Base-by-base conservation (phyloP, 805 yeast genomes). In the Metschnikowia reukaufii region DNA sequence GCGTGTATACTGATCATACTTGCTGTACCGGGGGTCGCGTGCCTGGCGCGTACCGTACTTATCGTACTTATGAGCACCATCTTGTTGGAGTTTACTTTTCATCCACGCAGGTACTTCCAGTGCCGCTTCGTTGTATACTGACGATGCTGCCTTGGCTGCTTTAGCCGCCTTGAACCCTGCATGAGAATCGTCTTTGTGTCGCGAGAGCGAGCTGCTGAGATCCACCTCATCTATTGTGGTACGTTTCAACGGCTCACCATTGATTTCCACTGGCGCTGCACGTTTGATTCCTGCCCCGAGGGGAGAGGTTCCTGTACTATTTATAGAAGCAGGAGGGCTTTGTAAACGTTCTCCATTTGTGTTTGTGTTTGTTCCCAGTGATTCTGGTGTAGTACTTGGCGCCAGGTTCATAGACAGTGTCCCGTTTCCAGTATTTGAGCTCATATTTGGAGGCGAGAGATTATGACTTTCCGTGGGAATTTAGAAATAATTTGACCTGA, bases 41-140 rank as follows among this genome's bases (percentile, higher is more conserved):
- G 42, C 17, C 1, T 47, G 47, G 15, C 57, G 33, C 17, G 42
- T 50, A 6, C 75, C 76, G 51, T 72, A 72, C 51, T 69, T 68
- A 45, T 67, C 76, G 55, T 72, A 72, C 51, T 70, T 72, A 38
- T 60, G 57, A 2, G 52, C 46, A 8, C 54, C 55, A 36, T 57
- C 61, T 16, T 54, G 54, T 9, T 49, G 56, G 17, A 54, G 55
- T 17, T 52, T 51, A 34, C 61, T 57, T 47, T 64, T 66, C 62
- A 70, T 58, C 77, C 77, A 72, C 2, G 72, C 73, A 2, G 77
- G 77, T 4, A 58, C 50, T 4, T 61, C 62, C 39, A 55, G 56
- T 12, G 51, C 50, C 27, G 58, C 58, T 9, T 56, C 64, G 8
- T 57, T 49, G 51, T 66, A 69, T n/a, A 58, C 65, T 1, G 70